These are phyloP conservation scores for Purpureocillium takamizusanense DNA, from an alignment of 2,329 filamentous ascomycete species.

Conservation along the genomic window DNA sequence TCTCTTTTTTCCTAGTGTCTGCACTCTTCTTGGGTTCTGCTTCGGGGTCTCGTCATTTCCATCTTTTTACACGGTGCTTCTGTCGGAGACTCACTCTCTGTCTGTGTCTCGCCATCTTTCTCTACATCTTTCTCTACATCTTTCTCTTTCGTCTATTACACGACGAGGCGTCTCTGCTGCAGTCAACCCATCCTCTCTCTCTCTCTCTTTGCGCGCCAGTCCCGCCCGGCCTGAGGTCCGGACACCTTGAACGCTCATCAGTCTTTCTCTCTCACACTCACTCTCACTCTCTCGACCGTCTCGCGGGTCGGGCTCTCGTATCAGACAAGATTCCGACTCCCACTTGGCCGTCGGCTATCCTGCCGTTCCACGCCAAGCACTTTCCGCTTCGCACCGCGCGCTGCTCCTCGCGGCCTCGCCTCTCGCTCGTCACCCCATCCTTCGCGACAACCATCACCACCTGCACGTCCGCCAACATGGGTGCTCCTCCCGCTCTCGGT, in stretches of 20 bases:
- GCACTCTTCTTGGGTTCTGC: conserved; percentile 14
- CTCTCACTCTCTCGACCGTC: conserved; percentile 2
- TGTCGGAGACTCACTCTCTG: too few relatives aligned
- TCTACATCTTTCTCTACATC: conserved; percentile 10
- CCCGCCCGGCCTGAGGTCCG: too few relatives aligned
- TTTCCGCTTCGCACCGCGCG: conserved; percentile 30
- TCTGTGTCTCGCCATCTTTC: too few relatives aligned
- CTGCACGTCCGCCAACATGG: conserved; percentile 25
- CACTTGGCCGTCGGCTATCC: conserved; percentile 15
- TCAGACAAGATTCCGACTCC: conserved; percentile 26
- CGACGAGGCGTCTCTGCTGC: too few relatives aligned
- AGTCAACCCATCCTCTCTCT: too few relatives aligned
- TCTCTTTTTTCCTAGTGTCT: conserved; percentile 13
- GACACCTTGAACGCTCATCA: too few relatives aligned
- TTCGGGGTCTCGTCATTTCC: conserved; percentile 12
- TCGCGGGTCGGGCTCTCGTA: too few relatives aligned
- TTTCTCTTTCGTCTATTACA: too few relatives aligned
- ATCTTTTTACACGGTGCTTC: conserved; percentile 13
- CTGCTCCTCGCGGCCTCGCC: conserved; percentile 27
- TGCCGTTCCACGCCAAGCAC: conserved; percentile 32
- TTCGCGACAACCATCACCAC: too few relatives aligned
- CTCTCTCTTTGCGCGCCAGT: too few relatives aligned
- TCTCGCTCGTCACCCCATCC: conserved; percentile 33
- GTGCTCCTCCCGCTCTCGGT: conserved; percentile 47
- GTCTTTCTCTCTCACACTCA: conserved; percentile 2